Evolutionary conservation across 108 stramenopile genomes (phyloP).

Genomic region (Aurantiochytrium sp.): DNA sequence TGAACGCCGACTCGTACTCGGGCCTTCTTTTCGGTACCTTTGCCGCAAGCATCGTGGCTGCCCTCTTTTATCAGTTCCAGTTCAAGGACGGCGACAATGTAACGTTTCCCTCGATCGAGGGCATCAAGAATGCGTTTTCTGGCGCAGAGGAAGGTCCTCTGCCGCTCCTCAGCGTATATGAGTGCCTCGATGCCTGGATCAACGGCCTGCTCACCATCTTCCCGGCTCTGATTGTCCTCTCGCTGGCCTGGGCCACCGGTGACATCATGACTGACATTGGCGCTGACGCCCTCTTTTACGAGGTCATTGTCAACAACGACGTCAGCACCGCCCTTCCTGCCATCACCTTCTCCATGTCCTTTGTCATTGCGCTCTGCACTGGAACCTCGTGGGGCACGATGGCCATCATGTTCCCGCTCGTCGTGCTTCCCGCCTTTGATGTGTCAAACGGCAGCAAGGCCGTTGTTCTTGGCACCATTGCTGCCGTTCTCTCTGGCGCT

Average conservation of each 20-base stretch:
- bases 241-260: constrained; percentile 58
- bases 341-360: constrained; percentile 51
- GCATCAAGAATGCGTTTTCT: neutral
- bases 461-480: constrained; percentile 45
- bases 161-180: constrained; percentile 29
- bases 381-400: constrained; percentile 70
- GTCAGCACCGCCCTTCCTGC: constrained; percentile 47
- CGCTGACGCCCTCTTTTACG: constrained; percentile 47
- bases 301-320: constrained; percentile 35
- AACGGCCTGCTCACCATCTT: constrained; percentile 46
- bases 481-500: constrained; percentile 52
- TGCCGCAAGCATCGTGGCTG: constrained; percentile 39
- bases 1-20: constrained; percentile 42
- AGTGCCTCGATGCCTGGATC: constrained; percentile 44
- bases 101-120: neutral
- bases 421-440: constrained; percentile 51
- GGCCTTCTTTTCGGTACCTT: constrained; percentile 59
- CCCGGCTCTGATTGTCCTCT: constrained; percentile 38
- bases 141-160: neutral
- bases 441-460: constrained; percentile 42
- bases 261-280: constrained; percentile 48
- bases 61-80: constrained; percentile 50
- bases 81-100: constrained; percentile 30
- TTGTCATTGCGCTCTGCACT: constrained; percentile 59
- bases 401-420: constrained; percentile 62